Evolutionary conservation across 495 filamentous ascomycete genomes (phyloP).

Genomic region (Apiosordaria backusii): DNA sequence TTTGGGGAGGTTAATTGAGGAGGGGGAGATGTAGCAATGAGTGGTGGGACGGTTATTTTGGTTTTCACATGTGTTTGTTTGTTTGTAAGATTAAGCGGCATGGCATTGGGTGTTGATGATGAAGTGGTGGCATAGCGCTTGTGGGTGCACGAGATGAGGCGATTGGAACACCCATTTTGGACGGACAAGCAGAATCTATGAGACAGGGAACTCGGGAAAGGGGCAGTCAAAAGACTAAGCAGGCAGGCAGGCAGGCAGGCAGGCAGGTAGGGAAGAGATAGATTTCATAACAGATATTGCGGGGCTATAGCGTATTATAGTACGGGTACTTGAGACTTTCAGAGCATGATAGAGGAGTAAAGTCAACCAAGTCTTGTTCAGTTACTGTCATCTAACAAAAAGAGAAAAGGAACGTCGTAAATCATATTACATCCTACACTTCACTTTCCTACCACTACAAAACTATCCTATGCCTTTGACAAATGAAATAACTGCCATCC

Average conservation of each 20-base stretch:
- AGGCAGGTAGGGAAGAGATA: too few relatives aligned
- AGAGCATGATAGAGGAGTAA: background rate
- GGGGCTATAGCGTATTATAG: background rate
- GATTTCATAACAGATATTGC: background rate
- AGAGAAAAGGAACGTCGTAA: background rate
- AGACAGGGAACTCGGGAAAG: background rate
- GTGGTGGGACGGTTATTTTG: background rate
- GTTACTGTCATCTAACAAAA: too few relatives aligned
- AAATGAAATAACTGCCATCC: background rate
- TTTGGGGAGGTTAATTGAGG: constrained; percentile 70
- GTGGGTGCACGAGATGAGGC: background rate
- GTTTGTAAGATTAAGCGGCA: background rate
- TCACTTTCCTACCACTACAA: too few relatives aligned
- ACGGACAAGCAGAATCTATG: background rate
- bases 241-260: too few relatives aligned
- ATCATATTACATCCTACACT: background rate
- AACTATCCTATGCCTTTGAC: background rate
- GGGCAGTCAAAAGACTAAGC: too few relatives aligned
- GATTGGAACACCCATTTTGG: background rate
- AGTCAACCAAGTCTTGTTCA: too few relatives aligned
- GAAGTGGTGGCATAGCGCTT: background rate
- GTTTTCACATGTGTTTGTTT: background rate
- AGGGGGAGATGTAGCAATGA: constrained; percentile 44
- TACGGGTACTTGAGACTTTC: background rate
- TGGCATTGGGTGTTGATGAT: background rate